Base-by-base conservation (phyloP, 768 basidiomycete species). In the Lactarius vividus region DNA sequence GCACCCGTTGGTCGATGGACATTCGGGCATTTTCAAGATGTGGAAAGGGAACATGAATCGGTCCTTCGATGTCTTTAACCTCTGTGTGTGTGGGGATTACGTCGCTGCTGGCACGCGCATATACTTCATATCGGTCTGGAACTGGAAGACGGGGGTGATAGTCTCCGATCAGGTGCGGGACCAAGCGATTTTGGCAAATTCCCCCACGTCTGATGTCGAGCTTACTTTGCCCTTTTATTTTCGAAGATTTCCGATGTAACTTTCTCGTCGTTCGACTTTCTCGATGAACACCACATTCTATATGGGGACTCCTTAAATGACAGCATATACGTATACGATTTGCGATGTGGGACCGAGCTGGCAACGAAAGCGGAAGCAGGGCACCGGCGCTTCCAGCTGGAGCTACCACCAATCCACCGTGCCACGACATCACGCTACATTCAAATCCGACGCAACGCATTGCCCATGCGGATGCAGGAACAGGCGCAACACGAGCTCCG, bases 231-330 rank as follows among this genome's bases (percentile, higher is more conserved):
- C 5, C 49, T 9, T 54, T 7, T 8, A 20, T 35, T 31, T 9
- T 6, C 10, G 13, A 11, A 55, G 52, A 31, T 59, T 15, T 44
- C 65, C 0, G 31, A 62, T 6, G 57, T 54, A 8, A 9, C 8
- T 4, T 66, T 62, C 52, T 63, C 61, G 15, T 66, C 65, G 4
- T 66, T 63, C 18, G 57, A 62, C 23, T 66, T 66, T 31, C 49
- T 66, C n/a, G 65, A 66, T 8, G 61, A 66, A n/a, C 52, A 59
- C 20, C 65, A 66, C 31, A 66, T 66, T 26, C 4, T 63, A 15
- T 66, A 55, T 26, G 42, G 61, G 15, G 26, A 15, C 18, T 63
- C 65, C 7, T 20, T 20, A 2, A 33, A 55, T 13, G 66, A 63
- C 39, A 63, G 52, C 40, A 33, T 63, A 42, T 55, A 63, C 42